Percentiles rank a stretch among this genome's conserved stretches.
phyloP scores from a whole-genome alignment of 305 asterid species.

The Fraxinus platypoda region DNA sequence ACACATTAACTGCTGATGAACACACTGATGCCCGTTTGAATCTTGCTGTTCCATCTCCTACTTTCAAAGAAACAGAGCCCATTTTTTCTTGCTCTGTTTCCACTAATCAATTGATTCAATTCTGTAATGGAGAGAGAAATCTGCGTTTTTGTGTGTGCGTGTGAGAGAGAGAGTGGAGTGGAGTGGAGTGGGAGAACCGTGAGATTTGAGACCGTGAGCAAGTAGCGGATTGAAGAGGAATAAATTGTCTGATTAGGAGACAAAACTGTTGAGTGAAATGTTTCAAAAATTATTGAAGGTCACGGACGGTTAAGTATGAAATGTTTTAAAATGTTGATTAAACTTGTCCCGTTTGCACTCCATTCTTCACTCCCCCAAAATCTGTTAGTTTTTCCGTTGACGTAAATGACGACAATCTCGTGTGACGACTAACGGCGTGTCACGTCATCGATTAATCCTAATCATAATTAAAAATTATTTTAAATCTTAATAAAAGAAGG shows the following conservation, averaged over 20 bases:
- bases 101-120: background rate
- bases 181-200: constrained; percentile 25
- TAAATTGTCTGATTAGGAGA: background rate
- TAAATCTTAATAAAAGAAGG: no score
- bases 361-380: no score
- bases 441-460: no score
- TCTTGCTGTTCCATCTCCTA: constrained; percentile 93
- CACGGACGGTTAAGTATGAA: no score
- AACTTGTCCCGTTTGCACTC: no score
- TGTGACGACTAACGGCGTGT: no score
- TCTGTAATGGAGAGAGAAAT: background rate
- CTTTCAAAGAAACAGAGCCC: constrained; percentile 88
- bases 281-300: no score
- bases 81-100: constrained; percentile 25
- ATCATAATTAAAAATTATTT: no score
- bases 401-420: no score
- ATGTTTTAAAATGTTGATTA: no score
- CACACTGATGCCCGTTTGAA: constrained; percentile 72
- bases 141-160: background rate
- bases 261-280: no score
- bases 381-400: no score
- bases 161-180: background rate
- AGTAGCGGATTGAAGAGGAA: background rate
- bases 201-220: constrained; percentile 25
- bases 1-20: constrained; percentile 69